phyloP scores from a whole-genome alignment of 1,139 yeast species.

The Taphrina populina region DNA sequence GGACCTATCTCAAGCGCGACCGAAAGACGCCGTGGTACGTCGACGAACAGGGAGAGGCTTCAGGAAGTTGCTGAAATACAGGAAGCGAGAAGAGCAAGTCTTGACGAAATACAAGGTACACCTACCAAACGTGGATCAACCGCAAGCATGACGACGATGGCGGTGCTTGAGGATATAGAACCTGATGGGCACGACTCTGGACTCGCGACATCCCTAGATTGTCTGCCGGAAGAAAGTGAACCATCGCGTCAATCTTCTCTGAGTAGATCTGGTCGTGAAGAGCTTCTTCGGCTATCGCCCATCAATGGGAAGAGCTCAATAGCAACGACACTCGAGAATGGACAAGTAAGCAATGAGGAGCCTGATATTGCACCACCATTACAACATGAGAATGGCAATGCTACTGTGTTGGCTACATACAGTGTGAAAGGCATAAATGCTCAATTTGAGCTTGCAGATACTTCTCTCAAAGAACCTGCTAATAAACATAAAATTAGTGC shows the following conservation, averaged over 20 bases:
- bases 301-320: neutral
- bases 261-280: neutral
- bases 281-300: neutral
- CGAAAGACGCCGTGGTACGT: neutral
- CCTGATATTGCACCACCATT: constrained; percentile 17
- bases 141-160: neutral
- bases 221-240: constrained; percentile 29
- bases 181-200: constrained; percentile 27
- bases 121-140: constrained; percentile 3
- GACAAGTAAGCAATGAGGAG: neutral
- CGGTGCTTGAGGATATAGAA: constrained; percentile 6
- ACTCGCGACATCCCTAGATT: constrained; percentile 17
- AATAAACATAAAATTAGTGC: neutral
- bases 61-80: constrained; percentile 7
- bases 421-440: neutral
- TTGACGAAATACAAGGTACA: constrained; percentile 23
- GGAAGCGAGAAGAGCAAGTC: constrained; percentile 15
- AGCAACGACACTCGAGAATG: neutral
- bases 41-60: neutral
- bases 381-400: constrained; percentile 9
- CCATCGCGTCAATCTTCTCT: constrained; percentile 31
- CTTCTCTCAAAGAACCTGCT: neutral
- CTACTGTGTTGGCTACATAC: constrained; percentile 5
- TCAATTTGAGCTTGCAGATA: neutral
- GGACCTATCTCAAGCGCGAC: neutral